A percentile compares a stretch with the other conserved stretches of the same genome.
Evolutionary conservation across 345 rosid species (phyloP).

Genomic region (Leavenworthia alabamica): DNA sequence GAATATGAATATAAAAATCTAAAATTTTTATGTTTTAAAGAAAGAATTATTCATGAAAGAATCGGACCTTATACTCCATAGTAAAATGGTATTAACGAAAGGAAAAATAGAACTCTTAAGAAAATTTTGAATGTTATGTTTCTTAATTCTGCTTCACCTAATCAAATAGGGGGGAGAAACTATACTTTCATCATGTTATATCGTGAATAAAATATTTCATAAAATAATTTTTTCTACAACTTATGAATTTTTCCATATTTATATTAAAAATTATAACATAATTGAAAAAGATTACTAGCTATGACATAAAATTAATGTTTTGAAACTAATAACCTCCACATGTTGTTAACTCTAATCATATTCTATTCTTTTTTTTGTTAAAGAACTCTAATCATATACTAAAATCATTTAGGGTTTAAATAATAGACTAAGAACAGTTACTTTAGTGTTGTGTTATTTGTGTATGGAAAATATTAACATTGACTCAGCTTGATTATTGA

Average conservation of each 20-base stretch:
- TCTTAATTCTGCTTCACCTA: not conserved
- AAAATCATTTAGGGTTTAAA: too few relatives aligned
- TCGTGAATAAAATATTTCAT: not conserved
- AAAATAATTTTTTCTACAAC: not conserved
- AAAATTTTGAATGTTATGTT: not conserved
- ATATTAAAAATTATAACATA: too few relatives aligned
- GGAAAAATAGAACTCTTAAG: not conserved
- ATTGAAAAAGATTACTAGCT: too few relatives aligned
- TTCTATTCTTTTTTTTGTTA: too few relatives aligned
- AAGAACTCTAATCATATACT: too few relatives aligned
- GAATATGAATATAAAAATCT: not conserved
- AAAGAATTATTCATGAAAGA: not conserved
- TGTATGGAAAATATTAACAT: too few relatives aligned
- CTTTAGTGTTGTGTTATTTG: too few relatives aligned
- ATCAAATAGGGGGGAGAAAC: not conserved
- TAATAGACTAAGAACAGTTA: too few relatives aligned
- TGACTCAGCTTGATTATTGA: too few relatives aligned
- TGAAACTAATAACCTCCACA: too few relatives aligned
- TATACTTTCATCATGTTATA: not conserved
- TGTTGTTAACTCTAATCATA: too few relatives aligned
- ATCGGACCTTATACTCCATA: not conserved
- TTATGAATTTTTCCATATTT: not conserved
- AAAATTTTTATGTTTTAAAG: not conserved
- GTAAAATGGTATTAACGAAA: not conserved
- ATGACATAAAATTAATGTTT: too few relatives aligned